Evolutionary conservation across 2,329 filamentous ascomycete genomes (phyloP).

Genomic region (Knufia petricola): DNA sequence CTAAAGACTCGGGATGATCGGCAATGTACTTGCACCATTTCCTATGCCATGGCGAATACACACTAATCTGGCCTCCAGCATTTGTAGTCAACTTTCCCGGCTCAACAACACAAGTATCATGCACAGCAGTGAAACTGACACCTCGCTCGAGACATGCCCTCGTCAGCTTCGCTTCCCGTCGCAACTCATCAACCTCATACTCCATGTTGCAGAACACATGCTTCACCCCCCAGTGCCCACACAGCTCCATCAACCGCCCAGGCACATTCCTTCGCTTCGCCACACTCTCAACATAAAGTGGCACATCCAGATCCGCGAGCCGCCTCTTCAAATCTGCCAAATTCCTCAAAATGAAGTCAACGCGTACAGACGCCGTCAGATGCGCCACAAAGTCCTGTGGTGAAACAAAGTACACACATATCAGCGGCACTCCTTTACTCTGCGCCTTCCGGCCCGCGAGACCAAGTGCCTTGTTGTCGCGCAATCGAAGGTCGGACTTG

Average conservation of each 20-base stretch:
- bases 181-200: constrained; percentile 83
- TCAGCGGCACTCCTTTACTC: constrained; percentile 58
- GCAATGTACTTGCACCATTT: constrained; percentile 67
- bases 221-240: constrained; percentile 61
- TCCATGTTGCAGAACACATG: constrained; percentile 78
- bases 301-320: constrained; percentile 62
- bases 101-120: constrained; percentile 74
- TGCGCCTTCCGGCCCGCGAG: constrained; percentile 59
- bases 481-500: constrained; percentile 65
- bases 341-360: constrained; percentile 73
- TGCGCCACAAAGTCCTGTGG: constrained; percentile 81
- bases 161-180: constrained; percentile 62
- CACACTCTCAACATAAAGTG: constrained; percentile 64
- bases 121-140: constrained; percentile 60
- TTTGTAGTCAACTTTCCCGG: constrained; percentile 56
- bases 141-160: constrained; percentile 51
- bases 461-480: constrained; percentile 64
- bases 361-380: constrained; percentile 58
- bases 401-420: constrained; percentile 69
- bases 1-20: constrained; percentile 56
- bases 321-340: constrained; percentile 57
- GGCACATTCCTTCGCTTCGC: constrained; percentile 55
- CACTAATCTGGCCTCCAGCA: constrained; percentile 69
- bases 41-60: constrained; percentile 75
- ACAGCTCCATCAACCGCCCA: constrained; percentile 52